phyloP scores from a whole-genome alignment of 768 basidiomycete species.

The Psilocybe azurescens region DNA sequence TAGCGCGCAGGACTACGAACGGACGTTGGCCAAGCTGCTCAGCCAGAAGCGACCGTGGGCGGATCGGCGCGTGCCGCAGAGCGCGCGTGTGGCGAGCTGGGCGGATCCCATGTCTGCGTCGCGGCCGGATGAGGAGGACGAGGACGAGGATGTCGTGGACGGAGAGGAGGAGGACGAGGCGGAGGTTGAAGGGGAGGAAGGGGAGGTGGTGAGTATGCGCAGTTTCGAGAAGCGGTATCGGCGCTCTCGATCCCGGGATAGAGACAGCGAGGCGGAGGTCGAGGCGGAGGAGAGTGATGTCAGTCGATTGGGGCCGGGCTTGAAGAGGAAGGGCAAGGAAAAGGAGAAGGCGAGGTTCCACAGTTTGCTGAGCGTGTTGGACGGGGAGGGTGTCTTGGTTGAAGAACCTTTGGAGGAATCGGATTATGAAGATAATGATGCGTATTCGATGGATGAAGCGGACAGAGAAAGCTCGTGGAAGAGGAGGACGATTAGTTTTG shows the following conservation, averaged over 20 bases:
- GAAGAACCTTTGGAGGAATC: conserved; percentile 27
- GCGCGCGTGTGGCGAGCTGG: conserved; percentile 55
- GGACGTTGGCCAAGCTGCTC: conserved; percentile 37
- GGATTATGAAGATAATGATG: conserved; percentile 25
- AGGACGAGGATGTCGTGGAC: conserved; percentile 33
- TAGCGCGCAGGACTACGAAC: conserved; percentile 35
- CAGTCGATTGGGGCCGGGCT: conserved; percentile 16
- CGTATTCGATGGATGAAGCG: conserved; percentile 16
- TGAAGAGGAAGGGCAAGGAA: conserved; percentile 17
- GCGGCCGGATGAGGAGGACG: conserved; percentile 18
- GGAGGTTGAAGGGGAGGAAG: conserved; percentile 5
- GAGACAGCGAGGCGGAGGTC: conserved; percentile 13
- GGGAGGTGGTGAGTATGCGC: conserved; percentile 3
- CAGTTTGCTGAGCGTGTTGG: conserved; percentile 33
- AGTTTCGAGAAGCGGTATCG: background rate
- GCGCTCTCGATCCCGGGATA: conserved; percentile 5
- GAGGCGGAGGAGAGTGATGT: conserved; percentile 24
- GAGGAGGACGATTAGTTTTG: conserved; percentile 24
- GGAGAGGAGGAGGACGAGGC: conserved; percentile 19
- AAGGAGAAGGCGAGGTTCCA: conserved; percentile 34
- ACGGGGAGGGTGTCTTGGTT: conserved; percentile 27
- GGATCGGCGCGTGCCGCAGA: conserved; percentile 36
- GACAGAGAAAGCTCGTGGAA: conserved; percentile 19
- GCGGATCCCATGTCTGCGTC: conserved; percentile 51
- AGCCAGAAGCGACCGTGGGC: conserved; percentile 48